Evolutionary conservation across 148 eudicot species (phyloP).

Genomic region (Beta vulgaris): DNA sequence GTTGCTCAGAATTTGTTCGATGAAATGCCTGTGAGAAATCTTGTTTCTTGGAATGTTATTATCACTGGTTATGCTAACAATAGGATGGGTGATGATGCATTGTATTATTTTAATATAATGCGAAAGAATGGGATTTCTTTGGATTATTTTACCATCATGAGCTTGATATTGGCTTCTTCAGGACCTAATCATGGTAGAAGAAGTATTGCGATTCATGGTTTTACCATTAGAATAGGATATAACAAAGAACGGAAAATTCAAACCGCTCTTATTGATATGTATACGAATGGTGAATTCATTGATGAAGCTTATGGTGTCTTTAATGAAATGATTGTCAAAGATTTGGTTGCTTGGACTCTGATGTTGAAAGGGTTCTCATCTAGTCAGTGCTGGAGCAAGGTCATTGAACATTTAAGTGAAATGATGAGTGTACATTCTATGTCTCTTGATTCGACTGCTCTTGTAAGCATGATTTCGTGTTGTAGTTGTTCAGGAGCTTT

Average conservation of each 20-base stretch:
- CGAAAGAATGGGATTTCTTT: conserved; percentile 25
- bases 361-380: conserved; percentile 50
- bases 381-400: conserved; percentile 34
- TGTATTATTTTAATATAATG: conserved; percentile 38
- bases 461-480: conserved; percentile 37
- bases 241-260: conserved; percentile 38
- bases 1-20: conserved; percentile 47
- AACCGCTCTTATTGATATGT: conserved; percentile 46
- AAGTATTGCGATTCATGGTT: conserved; percentile 36
- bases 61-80: conserved; percentile 43
- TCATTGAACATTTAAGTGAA: conserved; percentile 35
- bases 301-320: conserved; percentile 46
- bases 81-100: conserved; percentile 36
- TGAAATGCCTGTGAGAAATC: conserved; percentile 43
- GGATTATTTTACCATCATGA: conserved; percentile 48
- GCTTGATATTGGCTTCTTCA: conserved; percentile 36
- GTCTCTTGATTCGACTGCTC: conserved; percentile 43
- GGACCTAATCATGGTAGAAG: conserved; percentile 9
- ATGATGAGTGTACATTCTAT: conserved; percentile 31
- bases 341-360: conserved; percentile 55
- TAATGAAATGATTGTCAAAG: conserved; percentile 38
- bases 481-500: conserved; percentile 43
- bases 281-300: conserved; percentile 31
- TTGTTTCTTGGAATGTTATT: conserved; percentile 56
- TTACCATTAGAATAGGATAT: conserved; percentile 33